A percentile compares a stretch with the other conserved stretches of the same genome.
phyloP scores from a whole-genome alignment of 2,329 filamentous ascomycete species.

The Ascochyta koolunga region DNA sequence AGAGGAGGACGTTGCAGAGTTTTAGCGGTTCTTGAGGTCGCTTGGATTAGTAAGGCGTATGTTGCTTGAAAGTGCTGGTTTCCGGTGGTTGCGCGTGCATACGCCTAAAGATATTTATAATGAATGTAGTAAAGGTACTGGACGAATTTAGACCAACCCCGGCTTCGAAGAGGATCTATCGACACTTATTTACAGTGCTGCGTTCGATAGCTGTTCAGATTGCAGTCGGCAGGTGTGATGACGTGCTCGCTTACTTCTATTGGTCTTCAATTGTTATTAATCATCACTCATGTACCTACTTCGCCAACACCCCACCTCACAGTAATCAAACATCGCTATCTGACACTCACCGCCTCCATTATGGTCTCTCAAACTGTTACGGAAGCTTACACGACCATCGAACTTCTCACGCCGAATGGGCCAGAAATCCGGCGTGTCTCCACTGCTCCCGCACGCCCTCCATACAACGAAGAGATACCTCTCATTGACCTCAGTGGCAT shows the following conservation, averaged over 20 bases:
- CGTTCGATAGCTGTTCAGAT: too few species aligned
- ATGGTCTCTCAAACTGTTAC: not conserved
- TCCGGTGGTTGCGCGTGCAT: too few species aligned
- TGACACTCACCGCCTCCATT: not conserved
- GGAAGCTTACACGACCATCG: constrained; percentile 1
- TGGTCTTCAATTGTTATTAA: too few species aligned
- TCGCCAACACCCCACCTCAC: too few species aligned
- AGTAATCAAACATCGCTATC: not conserved
- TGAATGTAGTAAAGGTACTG: too few species aligned
- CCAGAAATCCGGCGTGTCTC: constrained; percentile 6
- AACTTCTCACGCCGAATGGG: not conserved
- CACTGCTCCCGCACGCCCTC: constrained; percentile 1
- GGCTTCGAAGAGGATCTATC: too few species aligned
- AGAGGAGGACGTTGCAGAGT: constrained; percentile 27
- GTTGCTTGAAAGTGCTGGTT: not conserved
- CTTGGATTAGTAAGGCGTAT: not conserved
- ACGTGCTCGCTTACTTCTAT: constrained; percentile 4
- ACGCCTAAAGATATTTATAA: too few species aligned
- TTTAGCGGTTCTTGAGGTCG: constrained; percentile 12
- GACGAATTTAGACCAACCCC: too few species aligned
- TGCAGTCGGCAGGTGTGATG: not conserved
- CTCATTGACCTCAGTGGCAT: constrained; percentile 43
- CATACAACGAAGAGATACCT: constrained; percentile 43
- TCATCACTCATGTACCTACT: too few species aligned
- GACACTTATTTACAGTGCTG: too few species aligned